phyloP scores from a whole-genome alignment of 371 early-diverging fungal species.

The Actinomortierella ambigua region DNA sequence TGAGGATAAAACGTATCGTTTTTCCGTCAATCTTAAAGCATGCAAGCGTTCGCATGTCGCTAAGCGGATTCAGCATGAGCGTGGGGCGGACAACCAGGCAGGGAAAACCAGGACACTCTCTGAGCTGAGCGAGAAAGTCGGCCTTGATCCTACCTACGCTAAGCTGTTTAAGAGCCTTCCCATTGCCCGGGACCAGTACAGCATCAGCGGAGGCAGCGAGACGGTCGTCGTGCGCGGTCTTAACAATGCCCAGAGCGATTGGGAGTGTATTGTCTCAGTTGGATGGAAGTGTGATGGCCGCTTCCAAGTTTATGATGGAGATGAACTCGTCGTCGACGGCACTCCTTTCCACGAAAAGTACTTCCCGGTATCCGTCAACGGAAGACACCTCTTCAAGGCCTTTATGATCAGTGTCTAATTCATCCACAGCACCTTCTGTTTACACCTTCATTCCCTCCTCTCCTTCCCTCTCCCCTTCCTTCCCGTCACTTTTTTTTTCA shows the following conservation, averaged over 20 bases:
- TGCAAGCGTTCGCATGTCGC: slow-evolving; percentile 4
- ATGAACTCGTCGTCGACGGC: slow-evolving; percentile 5
- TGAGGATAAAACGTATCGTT: slow-evolving; percentile 9
- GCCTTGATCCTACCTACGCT: slow-evolving; percentile 12
- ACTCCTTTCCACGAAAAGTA: slow-evolving; percentile 2
- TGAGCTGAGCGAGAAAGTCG: slow-evolving; percentile 16
- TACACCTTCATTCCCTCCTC: too few species aligned
- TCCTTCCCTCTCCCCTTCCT: too few species aligned
- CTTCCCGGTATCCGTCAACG: slow-evolving; percentile 24
- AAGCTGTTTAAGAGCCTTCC: slow-evolving; percentile 13
- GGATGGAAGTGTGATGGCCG: slow-evolving; percentile 18
- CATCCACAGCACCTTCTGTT: too few species aligned
- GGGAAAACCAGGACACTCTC: slow-evolving; percentile 12
- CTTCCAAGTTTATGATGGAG: slow-evolving; percentile 9
- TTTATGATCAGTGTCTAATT: too few species aligned
- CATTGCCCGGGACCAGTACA: slow-evolving; percentile 6
- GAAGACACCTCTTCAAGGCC: slow-evolving; percentile 12
- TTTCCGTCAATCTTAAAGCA: slow-evolving; percentile 14
- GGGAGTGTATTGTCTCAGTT: slow-evolving; percentile 14
- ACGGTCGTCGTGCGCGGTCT: slow-evolving; percentile 7
- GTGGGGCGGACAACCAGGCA: slow-evolving; percentile 1
- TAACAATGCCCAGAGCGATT: slow-evolving; percentile 10
- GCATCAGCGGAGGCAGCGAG: slow-evolving; percentile 9
- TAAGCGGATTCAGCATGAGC: slow-evolving; percentile 18
- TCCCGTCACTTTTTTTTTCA: too few species aligned